phyloP scores from a whole-genome alignment of 345 rosid genomes.

The Psidium guajava region DNA sequence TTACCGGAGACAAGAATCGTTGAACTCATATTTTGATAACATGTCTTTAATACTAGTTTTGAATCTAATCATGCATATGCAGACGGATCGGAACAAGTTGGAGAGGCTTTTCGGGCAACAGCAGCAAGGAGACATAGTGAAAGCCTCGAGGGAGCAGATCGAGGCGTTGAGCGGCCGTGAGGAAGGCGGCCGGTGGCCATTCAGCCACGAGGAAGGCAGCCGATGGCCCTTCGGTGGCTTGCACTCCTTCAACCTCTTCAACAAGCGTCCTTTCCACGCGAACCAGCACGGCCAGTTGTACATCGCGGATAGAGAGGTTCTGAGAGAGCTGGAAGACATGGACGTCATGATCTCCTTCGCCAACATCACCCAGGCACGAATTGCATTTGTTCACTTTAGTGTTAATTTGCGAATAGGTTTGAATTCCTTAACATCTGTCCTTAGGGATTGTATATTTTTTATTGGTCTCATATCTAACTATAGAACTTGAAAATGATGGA shows the following conservation, averaged over 20 bases:
- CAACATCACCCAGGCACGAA: slow-evolving; percentile 23
- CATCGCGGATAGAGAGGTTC: slow-evolving; percentile 9
- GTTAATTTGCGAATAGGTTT: background rate
- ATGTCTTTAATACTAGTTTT: background rate
- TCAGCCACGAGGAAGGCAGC: slow-evolving; percentile 7
- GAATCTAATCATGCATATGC: background rate
- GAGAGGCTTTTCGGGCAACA: slow-evolving; percentile 19
- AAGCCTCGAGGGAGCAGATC: slow-evolving; percentile 27
- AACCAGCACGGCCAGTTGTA: slow-evolving; percentile 28
- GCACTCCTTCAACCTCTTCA: slow-evolving; percentile 15
- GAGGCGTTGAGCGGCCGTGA: slow-evolving; percentile 13
- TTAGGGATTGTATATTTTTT: background rate
- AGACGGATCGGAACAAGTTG: slow-evolving; percentile 24
- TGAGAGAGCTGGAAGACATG: slow-evolving; percentile 11
- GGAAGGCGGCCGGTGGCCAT: slow-evolving; percentile 28
- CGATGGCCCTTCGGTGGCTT: slow-evolving; percentile 26
- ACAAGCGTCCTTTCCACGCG: slow-evolving; percentile 7
- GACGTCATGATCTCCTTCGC: slow-evolving; percentile 17
- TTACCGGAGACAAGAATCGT: too few relatives aligned
- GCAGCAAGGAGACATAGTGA: slow-evolving; percentile 20
- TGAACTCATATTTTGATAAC: too few relatives aligned
- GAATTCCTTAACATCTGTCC: background rate
- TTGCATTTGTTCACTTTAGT: background rate
- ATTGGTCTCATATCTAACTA: background rate
- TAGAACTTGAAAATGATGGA: background rate